Evolutionary conservation across 2,329 filamentous ascomycete genomes (phyloP), one percentile per base, ranked within the genome.

Genomic region (Aspergillus bombycis): DNA sequence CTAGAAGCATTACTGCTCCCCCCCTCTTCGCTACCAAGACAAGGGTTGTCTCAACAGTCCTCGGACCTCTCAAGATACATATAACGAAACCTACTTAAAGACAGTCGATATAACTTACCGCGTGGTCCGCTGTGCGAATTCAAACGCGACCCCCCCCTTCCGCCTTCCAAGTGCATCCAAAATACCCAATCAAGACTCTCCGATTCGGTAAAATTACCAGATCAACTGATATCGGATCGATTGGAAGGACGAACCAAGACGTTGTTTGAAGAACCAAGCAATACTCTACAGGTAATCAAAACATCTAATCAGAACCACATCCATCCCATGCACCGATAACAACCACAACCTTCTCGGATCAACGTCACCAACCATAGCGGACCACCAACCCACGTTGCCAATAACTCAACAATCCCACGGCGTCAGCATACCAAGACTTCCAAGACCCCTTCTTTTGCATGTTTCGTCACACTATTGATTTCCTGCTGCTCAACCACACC

Each of bases 301-400:
- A 55, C 26, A 26, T 38, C 52, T 55, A 55, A 55, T 55, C 52
- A 55, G 21, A 38, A 55, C 28, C 52, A 23, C n/a, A 38, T 36
- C 32, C n/a, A 38, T 36, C 32, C 32, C 28, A 32, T n/a, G 16
- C 32, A 16, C 52, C 52, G 52, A 55, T 55, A 55, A 55, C 32
- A 16, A 55, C 21, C 8, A 38, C 32, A 38, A 28, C 52, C 21
- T 38, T 53, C 21, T 3, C 36, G 59, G 59, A 61, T 64, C 62
- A 56, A 32, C 52, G 36, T 36, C 68, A 68, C 74, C 74, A 76
- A 76, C 74, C 74, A 76, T 71, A 70, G 52, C 63, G 21, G 58
- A 55, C 62, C 61, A 55, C 68, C 28, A 53, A 66, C 63, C 65
- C 74, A 75, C 74, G 74, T 75, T 76, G 45, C 41, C 52, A 46